These are phyloP conservation scores for Xylaria multiplex DNA, from an alignment of 2,329 filamentous ascomycete species.

Conservation along the genomic window DNA sequence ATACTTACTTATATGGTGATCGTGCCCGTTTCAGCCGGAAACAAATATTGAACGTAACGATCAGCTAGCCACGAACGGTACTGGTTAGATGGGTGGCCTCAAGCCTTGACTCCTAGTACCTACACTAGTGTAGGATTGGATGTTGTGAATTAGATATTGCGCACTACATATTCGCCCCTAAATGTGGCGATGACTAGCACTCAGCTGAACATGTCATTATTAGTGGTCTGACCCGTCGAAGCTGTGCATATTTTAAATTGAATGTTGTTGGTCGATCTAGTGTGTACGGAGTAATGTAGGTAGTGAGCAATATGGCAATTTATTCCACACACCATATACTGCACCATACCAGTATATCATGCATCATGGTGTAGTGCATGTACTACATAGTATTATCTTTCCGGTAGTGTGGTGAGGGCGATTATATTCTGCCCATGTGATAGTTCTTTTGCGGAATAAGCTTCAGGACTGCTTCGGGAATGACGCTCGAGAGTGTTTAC, in stretches of 20 bases:
- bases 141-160: neutral
- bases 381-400: no score
- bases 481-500: neutral
- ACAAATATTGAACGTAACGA: neutral
- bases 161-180: neutral
- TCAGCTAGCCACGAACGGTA: constrained; percentile 3
- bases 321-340: no score
- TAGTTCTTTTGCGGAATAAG: no score
- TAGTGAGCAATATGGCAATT: no score
- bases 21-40: neutral
- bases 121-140: neutral
- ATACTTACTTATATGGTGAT: neutral
- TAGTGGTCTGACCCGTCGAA: neutral
- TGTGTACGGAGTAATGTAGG: no score
- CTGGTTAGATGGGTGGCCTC: constrained; percentile 7
- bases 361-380: no score
- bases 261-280: no score
- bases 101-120: neutral
- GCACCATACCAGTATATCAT: no score
- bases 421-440: no score
- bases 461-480: neutral
- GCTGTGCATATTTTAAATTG: neutral
- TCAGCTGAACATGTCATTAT: constrained; percentile 23
- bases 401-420: no score
- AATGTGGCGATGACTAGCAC: neutral